Evolutionary conservation across 1,284 basidiomycete species (phyloP), one percentile per base, ranked within the genome.

Genomic region (Ceratobasidium papillatum): DNA sequence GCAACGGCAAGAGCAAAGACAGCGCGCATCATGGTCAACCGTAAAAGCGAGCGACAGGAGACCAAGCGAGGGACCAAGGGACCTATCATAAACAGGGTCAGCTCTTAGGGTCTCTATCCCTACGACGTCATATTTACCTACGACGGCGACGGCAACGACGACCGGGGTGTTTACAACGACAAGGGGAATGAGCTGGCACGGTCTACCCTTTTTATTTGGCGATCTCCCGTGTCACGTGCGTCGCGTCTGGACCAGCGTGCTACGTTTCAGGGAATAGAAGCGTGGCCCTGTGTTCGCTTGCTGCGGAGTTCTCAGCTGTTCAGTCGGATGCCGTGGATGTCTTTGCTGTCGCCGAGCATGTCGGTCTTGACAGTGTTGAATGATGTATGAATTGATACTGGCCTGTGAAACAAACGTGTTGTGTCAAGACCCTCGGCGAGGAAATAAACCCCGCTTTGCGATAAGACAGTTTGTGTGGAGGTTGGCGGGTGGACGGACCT

Each of bases 291-390:
- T 9, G 2, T 14, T 36, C 7, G 27, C 7, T 2, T 59, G 56
- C 56, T 36, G 56, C 34, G 56, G 34, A 59, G 56, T 38, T 59
- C 56, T 59, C 56, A 58, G 27, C 32, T 27, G 19, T 59, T 59
- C 32, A 19, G 5, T 32, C 30, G 52, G 1, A 19, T 4, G 45
- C 45, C 11, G 19, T 47, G 45, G 45, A n/a, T 41, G 38, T 14
- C 14, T 41, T 41, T 14, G 45, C 45, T 9, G n/a, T 47, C 45
- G 45, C 45, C 45, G 45, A 47, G 45, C 19, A 47, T 47, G 19
- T 17, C 45, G 45, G 38, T 41, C 14, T 41, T 41, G 5, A 14
- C 14, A 41, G 5, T 41, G 38, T 41, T 41, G 14, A 14, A 41
- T 7, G 5, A 41, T 41, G 38, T 41, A 41, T 41, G 38, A 5